Conservation (phyloP, 2,329 filamentous ascomycete species). For the Metarhizium brunneum region DNA sequence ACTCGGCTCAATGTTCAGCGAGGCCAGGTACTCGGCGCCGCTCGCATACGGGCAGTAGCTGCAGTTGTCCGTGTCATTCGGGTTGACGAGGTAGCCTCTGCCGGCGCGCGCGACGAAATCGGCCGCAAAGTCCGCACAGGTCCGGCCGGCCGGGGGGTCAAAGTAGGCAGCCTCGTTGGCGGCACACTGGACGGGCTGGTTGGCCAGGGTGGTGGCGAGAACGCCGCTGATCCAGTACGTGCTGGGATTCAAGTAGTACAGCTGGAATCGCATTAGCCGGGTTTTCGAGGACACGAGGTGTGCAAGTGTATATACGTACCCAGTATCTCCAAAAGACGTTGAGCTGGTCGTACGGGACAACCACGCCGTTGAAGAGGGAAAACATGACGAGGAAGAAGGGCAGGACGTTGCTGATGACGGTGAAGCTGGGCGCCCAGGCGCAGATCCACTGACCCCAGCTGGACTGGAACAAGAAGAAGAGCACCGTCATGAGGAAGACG, state of each 20-base stretch:
- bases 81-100: slow-evolving; percentile 55
- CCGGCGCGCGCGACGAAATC: slow-evolving; percentile 40
- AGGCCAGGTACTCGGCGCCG: slow-evolving; percentile 53
- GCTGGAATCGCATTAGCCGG: neutral
- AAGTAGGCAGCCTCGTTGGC: slow-evolving; percentile 31
- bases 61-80: slow-evolving; percentile 47
- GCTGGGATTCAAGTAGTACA: slow-evolving; percentile 7
- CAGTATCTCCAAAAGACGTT: slow-evolving; percentile 66
- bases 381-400: slow-evolving; percentile 80
- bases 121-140: slow-evolving; percentile 55
- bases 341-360: slow-evolving; percentile 56
- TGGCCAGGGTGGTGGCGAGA: slow-evolving; percentile 8
- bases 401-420: slow-evolving; percentile 39
- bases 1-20: slow-evolving; percentile 35
- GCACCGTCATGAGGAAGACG: slow-evolving; percentile 12
- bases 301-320: slow-evolving; percentile 23
- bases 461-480: slow-evolving; percentile 68
- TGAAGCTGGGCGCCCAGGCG: slow-evolving; percentile 67
- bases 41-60: slow-evolving; percentile 57
- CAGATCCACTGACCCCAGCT: slow-evolving; percentile 80
- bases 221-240: slow-evolving; percentile 7
- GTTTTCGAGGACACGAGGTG: no score
- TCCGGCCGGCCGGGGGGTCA: slow-evolving; percentile 53
- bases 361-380: slow-evolving; percentile 67
- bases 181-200: slow-evolving; percentile 29